phyloP scores from a whole-genome alignment of 2,329 filamentous ascomycete species.

The Alternaria burnsii region DNA sequence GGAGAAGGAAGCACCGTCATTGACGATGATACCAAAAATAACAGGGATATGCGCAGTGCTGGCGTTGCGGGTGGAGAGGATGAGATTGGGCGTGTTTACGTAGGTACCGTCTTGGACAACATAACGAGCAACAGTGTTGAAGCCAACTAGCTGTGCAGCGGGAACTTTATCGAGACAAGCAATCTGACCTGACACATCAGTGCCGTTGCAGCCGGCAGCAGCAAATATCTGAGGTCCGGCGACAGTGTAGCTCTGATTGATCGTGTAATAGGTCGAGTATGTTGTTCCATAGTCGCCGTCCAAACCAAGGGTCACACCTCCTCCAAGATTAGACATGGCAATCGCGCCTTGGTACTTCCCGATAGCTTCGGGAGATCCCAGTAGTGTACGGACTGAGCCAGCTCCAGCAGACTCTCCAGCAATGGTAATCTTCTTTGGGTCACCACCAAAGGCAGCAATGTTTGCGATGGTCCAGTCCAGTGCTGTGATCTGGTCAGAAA shows the following conservation, averaged over 20 bases:
- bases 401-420: constrained; percentile 62
- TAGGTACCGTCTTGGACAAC: constrained; percentile 68
- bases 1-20: constrained; percentile 66
- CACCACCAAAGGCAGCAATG: constrained; percentile 59
- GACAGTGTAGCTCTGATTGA: constrained; percentile 60
- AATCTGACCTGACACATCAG: constrained; percentile 57
- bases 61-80: constrained; percentile 54
- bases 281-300: constrained; percentile 65
- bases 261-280: constrained; percentile 67
- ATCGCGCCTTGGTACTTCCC: constrained; percentile 59
- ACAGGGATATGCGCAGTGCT: constrained; percentile 61
- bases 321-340: constrained; percentile 63
- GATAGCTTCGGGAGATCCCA: constrained; percentile 60
- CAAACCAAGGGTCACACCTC: constrained; percentile 65
- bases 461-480: constrained; percentile 59
- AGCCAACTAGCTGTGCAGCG: constrained; percentile 51
- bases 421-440: constrained; percentile 57
- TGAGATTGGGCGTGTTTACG: constrained; percentile 61
- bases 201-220: constrained; percentile 62
- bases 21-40: constrained; percentile 64
- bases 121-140: constrained; percentile 59
- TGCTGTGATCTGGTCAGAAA: constrained; percentile 61
- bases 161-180: constrained; percentile 62
- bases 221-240: constrained; percentile 62
- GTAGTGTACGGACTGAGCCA: constrained; percentile 64